Evolutionary conservation across 2,329 filamentous ascomycete species (phyloP), one percentile per base, ranked within the genome.

Genomic region (Diaporthe destruens): DNA sequence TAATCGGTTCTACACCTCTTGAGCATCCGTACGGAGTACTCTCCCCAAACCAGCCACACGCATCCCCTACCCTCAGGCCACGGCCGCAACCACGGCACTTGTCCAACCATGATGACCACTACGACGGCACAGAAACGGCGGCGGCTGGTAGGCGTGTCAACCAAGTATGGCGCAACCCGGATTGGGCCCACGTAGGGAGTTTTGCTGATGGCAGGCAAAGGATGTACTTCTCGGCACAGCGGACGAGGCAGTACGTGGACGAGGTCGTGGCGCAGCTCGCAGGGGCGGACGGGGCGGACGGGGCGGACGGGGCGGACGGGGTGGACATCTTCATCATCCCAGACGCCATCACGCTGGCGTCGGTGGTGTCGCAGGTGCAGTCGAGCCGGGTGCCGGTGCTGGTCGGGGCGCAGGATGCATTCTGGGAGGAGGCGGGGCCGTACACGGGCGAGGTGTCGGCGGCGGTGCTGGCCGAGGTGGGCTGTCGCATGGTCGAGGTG

Each of bases 401-500:
- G 57, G 84, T 93, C 34, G 94, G 94, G 71, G 94, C 94, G 0
- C 94, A 97, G 80, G 92, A 96, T 81, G 90, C 89, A 75, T 91
- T 91, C 82, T 89, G 87, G 85, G 90, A 94, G 75, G 88, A 93
- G 77, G 81, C 83, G 56, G 94, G 94, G 72, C 89, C 94, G 1
- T 95, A 89, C 80, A 97, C 94, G 0, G 94, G 94, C 70, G 92
- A 94, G 78, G 88, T 95, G 42, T 94, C 92, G 7, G 91, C 94
- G 0, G 80, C 87, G 6, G 89, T 91, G 2, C 85, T 97, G 32
- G 84, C 85, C 65, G 89, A 92, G 72, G 86, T 93, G 0, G 93
- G 93, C 53, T 93, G 90, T 65, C 86, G 85, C 23, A 88, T 97
- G 63, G 91, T 96, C 12, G 93, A 95, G 79, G 85, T 97, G 7